Evolutionary conservation across 2,329 filamentous ascomycete genomes (phyloP).

Genomic region (Fusarium compactum): DNA sequence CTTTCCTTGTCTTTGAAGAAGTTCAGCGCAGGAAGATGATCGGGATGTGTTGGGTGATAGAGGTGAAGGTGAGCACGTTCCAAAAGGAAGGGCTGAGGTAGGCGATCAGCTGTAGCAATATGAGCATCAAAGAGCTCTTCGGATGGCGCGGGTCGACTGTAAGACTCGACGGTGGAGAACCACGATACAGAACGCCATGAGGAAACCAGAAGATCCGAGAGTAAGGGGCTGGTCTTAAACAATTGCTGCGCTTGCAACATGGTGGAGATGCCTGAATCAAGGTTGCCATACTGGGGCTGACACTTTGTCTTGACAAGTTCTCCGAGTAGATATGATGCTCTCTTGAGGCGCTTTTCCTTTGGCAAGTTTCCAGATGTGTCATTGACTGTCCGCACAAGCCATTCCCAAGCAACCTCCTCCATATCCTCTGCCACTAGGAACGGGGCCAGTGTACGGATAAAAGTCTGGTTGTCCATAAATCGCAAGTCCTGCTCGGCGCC

Average conservation of each 20-base stretch:
- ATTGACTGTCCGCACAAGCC: conserved; percentile 60
- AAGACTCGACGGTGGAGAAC: conserved; percentile 64
- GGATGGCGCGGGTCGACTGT: conserved; percentile 59
- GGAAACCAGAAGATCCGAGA: conserved; percentile 53
- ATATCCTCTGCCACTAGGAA: conserved; percentile 66
- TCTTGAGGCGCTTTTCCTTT: conserved; percentile 44
- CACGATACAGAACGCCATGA: conserved; percentile 64
- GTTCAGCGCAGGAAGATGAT: conserved; percentile 60
- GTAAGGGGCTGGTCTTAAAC: conserved; percentile 53
- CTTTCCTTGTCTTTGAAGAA: conserved; percentile 56
- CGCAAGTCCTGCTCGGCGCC: conserved; percentile 60
- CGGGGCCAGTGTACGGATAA: conserved; percentile 57
- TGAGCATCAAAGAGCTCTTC: conserved; percentile 65
- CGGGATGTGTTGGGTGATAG: conserved; percentile 65
- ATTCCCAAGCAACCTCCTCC: conserved; percentile 65
- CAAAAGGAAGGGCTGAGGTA: conserved; percentile 54
- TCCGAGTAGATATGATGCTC: conserved; percentile 52
- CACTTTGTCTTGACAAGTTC: conserved; percentile 59
- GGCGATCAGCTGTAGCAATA: conserved; percentile 58
- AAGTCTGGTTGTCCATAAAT: conserved; percentile 58
- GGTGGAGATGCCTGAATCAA: conserved; percentile 63
- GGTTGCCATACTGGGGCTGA: conserved; percentile 54
- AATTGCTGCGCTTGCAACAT: conserved; percentile 61
- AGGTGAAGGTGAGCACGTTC: conserved; percentile 67
- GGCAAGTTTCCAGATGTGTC: conserved; percentile 38